Base-by-base conservation (phyloP, 805 yeast species). In the Cyberlindnera nakhonratchasimensis region DNA sequence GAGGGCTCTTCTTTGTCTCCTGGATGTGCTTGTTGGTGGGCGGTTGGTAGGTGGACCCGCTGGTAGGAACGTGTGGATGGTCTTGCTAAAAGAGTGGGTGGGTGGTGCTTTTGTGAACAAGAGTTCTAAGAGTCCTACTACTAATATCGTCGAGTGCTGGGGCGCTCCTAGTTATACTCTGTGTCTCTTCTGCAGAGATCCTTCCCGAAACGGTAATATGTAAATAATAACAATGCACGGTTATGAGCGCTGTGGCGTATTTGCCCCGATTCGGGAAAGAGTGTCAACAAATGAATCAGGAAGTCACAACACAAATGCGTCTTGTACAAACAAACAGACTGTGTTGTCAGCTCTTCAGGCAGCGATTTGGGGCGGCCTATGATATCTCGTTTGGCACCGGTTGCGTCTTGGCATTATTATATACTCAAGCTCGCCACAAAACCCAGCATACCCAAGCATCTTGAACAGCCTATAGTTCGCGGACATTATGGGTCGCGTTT, bases 141-240 rank as follows among this genome's bases (percentile, higher is more conserved):
- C 8, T 8, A 23, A 14, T 26, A 26, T 29, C 42, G 45, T 31
- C 39, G 43, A 43, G 47, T 43, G 39, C 38, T 44, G 25, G 22
- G 28, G 36, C n/a, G n/a, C 40, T 19, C 14, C 31, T 40, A 40
- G 48, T 44, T 44, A 40, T 40, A 44, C 34, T n/a, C 39, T 40
- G 26, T 44, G 42, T 48, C 55, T 47, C 44, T 46, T 53, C 42
- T 23, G 38, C 42, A 30, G 40, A 23, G 24, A 10, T 16, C 10
- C 26, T 35, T 20, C 55, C 50, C 16, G 34, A 53, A 42, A 14
- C 18, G 57, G 61, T 28, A 57, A 54, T 41, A 37, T 34, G 61
- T 58, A 51, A 57, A 58, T 48, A 57, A 45, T 31, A 47, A 47
- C 46, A 42, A 48, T 38, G 52, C 48, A 41, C 2, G 45, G 53